Percentiles rank a stretch among this genome's conserved stretches.
Evolutionary conservation across 176 grass and related monocot species (phyloP).

Genomic region (Juncus inflexus): DNA sequence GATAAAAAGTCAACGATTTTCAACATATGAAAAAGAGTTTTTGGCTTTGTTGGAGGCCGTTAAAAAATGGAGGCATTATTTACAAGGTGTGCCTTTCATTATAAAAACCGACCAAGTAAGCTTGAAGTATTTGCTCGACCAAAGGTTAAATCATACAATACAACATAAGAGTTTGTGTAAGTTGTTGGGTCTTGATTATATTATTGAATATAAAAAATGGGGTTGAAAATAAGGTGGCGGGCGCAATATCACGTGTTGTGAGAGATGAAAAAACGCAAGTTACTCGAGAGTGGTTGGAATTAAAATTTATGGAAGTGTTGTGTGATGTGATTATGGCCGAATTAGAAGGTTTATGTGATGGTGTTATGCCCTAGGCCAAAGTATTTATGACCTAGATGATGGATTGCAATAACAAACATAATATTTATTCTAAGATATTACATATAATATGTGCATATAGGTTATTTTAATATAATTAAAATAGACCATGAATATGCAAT

Average conservation of each 20-base stretch:
- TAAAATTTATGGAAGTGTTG: too few species aligned
- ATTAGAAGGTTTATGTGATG: too few species aligned
- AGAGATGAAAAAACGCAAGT: not conserved
- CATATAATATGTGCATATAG: too few species aligned
- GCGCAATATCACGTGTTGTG: not conserved
- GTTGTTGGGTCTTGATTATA: slow-evolving; percentile 1
- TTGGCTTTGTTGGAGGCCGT: not conserved
- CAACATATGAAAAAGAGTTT: slow-evolving; percentile 17
- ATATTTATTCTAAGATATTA: too few species aligned
- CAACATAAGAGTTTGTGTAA: not conserved
- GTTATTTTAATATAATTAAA: too few species aligned
- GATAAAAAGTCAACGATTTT: not conserved
- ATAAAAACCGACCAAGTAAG: not conserved
- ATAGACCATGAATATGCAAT: too few species aligned
- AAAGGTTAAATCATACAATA: not conserved
- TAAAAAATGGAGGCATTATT: slow-evolving; percentile 12
- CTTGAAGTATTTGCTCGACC: not conserved
- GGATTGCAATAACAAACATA: too few species aligned
- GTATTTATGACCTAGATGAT: too few species aligned
- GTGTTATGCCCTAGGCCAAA: too few species aligned
- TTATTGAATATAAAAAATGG: slow-evolving; percentile 7
- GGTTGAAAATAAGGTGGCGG: not conserved
- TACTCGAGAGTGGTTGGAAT: too few species aligned
- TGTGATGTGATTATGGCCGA: too few species aligned
- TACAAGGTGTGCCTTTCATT: not conserved